Evolutionary conservation across 2,329 filamentous ascomycete species (phyloP), one percentile per base, ranked within the genome.

Genomic region (Acrocalymma vagum): DNA sequence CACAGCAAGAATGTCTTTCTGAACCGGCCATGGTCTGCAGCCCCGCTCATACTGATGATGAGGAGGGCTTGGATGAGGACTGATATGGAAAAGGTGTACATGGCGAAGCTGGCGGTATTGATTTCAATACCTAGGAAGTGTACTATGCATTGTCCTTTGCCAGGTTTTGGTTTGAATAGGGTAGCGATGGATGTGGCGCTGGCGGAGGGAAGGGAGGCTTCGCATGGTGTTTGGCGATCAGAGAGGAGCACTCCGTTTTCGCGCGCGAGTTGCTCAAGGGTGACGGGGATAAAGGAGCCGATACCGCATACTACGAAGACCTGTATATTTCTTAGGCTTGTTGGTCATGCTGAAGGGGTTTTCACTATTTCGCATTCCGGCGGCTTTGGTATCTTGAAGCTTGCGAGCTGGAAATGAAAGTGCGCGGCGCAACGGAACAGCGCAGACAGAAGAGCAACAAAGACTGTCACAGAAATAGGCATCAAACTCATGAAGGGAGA

Each of bases 71-170:
- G 94, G 9, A 96, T 70, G 14, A 96, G 71, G 2, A 99, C 94
- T 65, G 90, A 95, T 61, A 95, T 77, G 42, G 91, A 95, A 71
- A 99, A 99, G 2, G 91, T 96, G 72, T 97, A 97, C 90, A 97
- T 95, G 66, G 91, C 93, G 69, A 97, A 96, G 69, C 89, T 95
- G 23, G 93, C 92, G 1, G 93, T 96, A 71, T 97, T 97, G 73
- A 99, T 86, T 61, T 95, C 86, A 45, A 88, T 70, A 5, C 93
- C 93, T 16, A 95, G 74, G 5, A 97, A 77, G 51, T 86, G 83
- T 44, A 97, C 84, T 45, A 97, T 77, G 64, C 94, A 99, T 66
- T 95, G 90, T 38, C 53, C 62, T 15, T 54, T 55, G 4, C 68
- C 65, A 21, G 51, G 53, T 17, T 54, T 40, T n/a, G 64, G 58